These are phyloP conservation scores for Auricularia cornea DNA, from an alignment of 768 basidiomycete species.

Conservation along the genomic window DNA sequence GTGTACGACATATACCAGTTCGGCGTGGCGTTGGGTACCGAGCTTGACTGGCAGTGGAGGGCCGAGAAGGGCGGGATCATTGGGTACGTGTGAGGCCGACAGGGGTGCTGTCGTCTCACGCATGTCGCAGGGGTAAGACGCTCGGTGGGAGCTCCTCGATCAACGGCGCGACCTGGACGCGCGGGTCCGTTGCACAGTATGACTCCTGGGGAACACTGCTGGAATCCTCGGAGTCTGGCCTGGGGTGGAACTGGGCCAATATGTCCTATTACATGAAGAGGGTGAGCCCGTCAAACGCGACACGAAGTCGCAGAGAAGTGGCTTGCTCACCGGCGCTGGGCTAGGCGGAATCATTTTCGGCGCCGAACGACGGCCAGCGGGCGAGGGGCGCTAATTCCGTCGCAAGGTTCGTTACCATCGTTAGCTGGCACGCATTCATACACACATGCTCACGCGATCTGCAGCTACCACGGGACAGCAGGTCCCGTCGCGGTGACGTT, in stretches of 20 bases:
- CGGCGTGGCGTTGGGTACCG: slow-evolving; percentile 31
- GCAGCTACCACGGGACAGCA: slow-evolving; percentile 40
- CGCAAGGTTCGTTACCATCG: background rate
- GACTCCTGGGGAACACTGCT: slow-evolving; percentile 31
- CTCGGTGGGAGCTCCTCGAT: slow-evolving; percentile 7
- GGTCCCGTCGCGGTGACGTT: slow-evolving; percentile 49
- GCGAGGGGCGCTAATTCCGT: slow-evolving; percentile 41
- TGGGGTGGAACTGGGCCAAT: background rate
- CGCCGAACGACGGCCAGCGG: slow-evolving; percentile 37
- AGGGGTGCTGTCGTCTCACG: background rate
- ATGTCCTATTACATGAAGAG: slow-evolving; percentile 14
- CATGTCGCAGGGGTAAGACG: slow-evolving; percentile 3
- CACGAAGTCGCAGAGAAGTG: background rate
- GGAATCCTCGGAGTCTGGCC: slow-evolving; percentile 12
- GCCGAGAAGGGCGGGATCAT: slow-evolving; percentile 35
- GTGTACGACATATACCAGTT: slow-evolving; percentile 42
- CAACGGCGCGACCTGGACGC: slow-evolving; percentile 28
- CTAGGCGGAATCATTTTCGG: slow-evolving; percentile 40
- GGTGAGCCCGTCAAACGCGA: slow-evolving; percentile 13
- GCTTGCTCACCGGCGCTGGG: background rate
- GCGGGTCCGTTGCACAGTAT: slow-evolving; percentile 37
- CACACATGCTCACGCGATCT: background rate
- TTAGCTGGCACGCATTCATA: too few species aligned
- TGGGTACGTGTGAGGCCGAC: slow-evolving; percentile 9
- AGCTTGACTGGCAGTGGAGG: slow-evolving; percentile 40